Conservation (phyloP, 1,284 basidiomycete species). For the Exobasidium cylindrosporum region DNA sequence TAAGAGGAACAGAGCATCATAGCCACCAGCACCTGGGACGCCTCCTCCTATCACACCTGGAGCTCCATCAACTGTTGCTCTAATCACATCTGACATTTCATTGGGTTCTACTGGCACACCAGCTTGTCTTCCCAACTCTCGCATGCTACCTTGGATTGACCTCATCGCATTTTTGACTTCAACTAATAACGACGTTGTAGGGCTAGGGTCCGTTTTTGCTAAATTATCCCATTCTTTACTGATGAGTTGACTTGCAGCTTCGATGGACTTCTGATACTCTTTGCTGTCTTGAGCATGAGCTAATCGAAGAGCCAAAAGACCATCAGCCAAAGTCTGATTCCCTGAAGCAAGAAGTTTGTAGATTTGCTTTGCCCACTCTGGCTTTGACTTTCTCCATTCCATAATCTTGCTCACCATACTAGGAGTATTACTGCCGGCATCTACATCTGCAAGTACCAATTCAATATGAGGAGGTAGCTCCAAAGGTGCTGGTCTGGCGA, state of each 20-base stretch:
- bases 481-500: conserved; percentile 38
- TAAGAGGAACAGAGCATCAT: conserved; percentile 92
- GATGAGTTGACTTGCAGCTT: conserved; percentile 45
- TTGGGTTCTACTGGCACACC: conserved; percentile 86
- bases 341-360: conserved; percentile 44
- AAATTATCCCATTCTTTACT: conserved; percentile 25
- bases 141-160: conserved; percentile 78
- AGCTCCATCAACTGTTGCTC: conserved; percentile 68
- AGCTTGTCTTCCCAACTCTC: conserved; percentile 75
- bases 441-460: conserved; percentile 51
- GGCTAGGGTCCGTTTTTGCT: conserved; percentile 19
- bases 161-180: conserved; percentile 57
- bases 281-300: conserved; percentile 30
- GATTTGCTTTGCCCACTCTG: conserved; percentile 50
- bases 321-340: conserved; percentile 48
- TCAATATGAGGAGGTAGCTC: conserved; percentile 45
- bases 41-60: conserved; percentile 88
- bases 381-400: conserved; percentile 42
- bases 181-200: conserved; percentile 20
- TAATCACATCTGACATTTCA: conserved; percentile 82
- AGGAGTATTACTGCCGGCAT: conserved; percentile 52
- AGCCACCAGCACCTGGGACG: conserved; percentile 88
- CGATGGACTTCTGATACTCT: conserved; percentile 43
- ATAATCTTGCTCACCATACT: conserved; percentile 49
- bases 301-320: conserved; percentile 38